phyloP scores from a whole-genome alignment of 805 yeast species.

The Cyberlindnera xylosilytica region DNA sequence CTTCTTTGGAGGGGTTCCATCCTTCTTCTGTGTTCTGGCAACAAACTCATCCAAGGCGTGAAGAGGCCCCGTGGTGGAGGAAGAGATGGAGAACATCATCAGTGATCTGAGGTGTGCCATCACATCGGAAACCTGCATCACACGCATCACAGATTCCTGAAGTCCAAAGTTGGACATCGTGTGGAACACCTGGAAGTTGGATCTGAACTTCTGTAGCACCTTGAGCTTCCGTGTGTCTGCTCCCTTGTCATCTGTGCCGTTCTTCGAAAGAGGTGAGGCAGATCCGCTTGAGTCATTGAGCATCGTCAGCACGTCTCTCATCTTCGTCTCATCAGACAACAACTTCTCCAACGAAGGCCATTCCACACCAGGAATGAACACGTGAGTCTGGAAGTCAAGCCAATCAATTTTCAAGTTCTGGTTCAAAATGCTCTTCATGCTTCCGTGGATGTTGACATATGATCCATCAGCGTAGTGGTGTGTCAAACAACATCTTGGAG shows the following conservation, averaged over 20 bases:
- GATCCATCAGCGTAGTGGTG: conserved; percentile 70
- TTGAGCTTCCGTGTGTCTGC: conserved; percentile 15
- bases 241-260: conserved; percentile 1
- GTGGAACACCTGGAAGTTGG: conserved; percentile 43
- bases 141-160: conserved; percentile 61
- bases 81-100: conserved; percentile 52
- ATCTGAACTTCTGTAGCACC: conserved; percentile 31
- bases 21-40: conserved; percentile 10
- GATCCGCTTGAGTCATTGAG: conserved; percentile 2
- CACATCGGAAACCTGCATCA: conserved; percentile 73
- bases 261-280: neutral
- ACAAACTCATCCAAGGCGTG: conserved; percentile 48
- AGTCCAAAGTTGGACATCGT: conserved; percentile 57
- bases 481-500: conserved; percentile 45
- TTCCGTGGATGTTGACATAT: conserved; percentile 58
- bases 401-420: conserved; percentile 66
- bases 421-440: conserved; percentile 59
- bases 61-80: conserved; percentile 49
- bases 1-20: conserved; percentile 6
- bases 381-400: conserved; percentile 56
- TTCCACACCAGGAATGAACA: conserved; percentile 43
- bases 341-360: conserved; percentile 44
- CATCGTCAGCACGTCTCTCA: conserved; percentile 13
- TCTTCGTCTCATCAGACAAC: conserved; percentile 29
- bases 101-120: conserved; percentile 69